Evolutionary conservation across 139 green algal species (phyloP).

Genomic region (Astrephomene gubernaculifera): DNA sequence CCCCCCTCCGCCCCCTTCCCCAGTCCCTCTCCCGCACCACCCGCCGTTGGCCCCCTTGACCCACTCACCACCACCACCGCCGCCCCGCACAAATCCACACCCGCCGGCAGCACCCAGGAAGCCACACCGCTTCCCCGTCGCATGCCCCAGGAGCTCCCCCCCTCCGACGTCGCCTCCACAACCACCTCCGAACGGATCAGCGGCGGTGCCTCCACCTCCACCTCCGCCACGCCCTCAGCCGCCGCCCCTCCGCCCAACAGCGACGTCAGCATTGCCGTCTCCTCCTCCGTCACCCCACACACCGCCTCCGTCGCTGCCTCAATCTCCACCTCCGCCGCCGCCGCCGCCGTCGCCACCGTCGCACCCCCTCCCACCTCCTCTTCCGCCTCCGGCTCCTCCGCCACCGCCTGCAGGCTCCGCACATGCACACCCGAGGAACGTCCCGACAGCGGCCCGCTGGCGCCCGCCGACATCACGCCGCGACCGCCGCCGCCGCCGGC

Average conservation of each 20-base stretch:
- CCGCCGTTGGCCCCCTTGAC: background rate
- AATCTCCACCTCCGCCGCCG: background rate
- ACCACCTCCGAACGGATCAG: no score
- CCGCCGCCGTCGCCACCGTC: background rate
- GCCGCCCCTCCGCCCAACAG: no score
- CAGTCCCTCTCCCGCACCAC: background rate
- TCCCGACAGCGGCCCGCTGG: no score
- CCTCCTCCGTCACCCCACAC: no score
- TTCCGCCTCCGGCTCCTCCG: background rate
- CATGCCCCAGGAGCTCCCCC: no score
- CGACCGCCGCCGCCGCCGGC: background rate
- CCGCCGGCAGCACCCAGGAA: background rate
- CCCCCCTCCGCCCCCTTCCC: background rate
- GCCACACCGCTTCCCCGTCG: background rate
- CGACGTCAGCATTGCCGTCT: no score
- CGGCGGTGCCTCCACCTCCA: no score
- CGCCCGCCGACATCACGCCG: no score
- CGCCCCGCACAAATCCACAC: background rate
- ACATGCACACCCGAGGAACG: no score
- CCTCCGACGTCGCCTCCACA: no score
- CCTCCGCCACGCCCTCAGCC: no score
- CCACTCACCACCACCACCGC: background rate
- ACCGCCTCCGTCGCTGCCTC: background rate
- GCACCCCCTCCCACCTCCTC: background rate
- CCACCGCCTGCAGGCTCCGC: background rate